Conservation (phyloP, 2,329 filamentous ascomycete genomes). For the Albifimbria verrucaria region DNA sequence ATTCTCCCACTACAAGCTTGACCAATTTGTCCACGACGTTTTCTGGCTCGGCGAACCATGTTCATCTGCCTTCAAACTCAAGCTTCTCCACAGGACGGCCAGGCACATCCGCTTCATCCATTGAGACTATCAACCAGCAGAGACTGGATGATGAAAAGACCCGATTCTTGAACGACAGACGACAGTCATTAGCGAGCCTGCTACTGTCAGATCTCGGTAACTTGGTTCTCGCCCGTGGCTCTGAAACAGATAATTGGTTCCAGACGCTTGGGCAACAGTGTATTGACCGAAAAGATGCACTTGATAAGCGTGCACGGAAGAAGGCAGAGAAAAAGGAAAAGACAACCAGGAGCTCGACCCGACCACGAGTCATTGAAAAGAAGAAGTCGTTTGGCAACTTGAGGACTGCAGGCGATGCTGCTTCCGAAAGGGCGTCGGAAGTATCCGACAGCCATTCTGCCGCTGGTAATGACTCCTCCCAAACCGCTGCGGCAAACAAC, state of each 20-base stretch:
- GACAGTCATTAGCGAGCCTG: constrained; percentile 77
- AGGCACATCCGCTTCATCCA: constrained; percentile 64
- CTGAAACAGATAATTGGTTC: constrained; percentile 92
- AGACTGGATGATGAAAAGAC: constrained; percentile 66
- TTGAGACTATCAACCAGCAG: constrained; percentile 63
- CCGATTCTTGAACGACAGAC: constrained; percentile 73
- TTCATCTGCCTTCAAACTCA: constrained; percentile 40
- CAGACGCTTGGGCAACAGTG: constrained; percentile 63
- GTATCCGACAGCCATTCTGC: constrained; percentile 32
- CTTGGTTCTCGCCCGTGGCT: constrained; percentile 80
- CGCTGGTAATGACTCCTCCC: constrained; percentile 38
- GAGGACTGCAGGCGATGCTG: constrained; percentile 44
- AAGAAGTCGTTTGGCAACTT: constrained; percentile 68
- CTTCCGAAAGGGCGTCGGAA: constrained; percentile 32
- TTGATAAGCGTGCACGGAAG: constrained; percentile 45
- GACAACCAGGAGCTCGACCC: constrained; percentile 38
- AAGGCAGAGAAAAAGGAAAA: constrained; percentile 38
- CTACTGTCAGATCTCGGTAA: constrained; percentile 87
- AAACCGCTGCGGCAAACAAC: constrained; percentile 14
- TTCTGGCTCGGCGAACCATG: constrained; percentile 38
- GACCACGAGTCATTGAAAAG: constrained; percentile 56
- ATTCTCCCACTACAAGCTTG: constrained; percentile 60
- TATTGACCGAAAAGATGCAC: constrained; percentile 57
- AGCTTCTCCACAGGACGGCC: constrained; percentile 53
- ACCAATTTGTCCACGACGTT: constrained; percentile 54